Evolutionary conservation across 2,329 filamentous ascomycete species (phyloP).

Genomic region (Penicillium sp.): DNA sequence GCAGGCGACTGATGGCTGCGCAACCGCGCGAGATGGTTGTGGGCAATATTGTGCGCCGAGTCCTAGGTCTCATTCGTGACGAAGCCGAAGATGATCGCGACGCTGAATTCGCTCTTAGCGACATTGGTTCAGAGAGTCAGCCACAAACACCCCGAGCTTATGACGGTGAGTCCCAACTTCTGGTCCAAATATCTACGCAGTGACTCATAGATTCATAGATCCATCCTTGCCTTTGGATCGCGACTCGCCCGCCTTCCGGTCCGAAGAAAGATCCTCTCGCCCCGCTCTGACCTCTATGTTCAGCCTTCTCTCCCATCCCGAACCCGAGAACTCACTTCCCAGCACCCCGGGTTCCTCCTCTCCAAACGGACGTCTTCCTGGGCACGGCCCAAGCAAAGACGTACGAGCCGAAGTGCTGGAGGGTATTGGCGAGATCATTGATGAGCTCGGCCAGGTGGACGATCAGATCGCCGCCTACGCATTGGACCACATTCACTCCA

Average conservation of each 20-base stretch:
- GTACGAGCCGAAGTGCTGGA: slow-evolving; percentile 88
- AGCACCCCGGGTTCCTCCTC: slow-evolving; percentile 38
- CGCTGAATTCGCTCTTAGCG: slow-evolving; percentile 59
- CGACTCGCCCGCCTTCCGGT: slow-evolving; percentile 29
- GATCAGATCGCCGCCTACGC: slow-evolving; percentile 88
- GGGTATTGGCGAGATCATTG: slow-evolving; percentile 92
- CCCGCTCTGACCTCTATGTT: slow-evolving; percentile 77
- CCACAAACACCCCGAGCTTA: slow-evolving; percentile 43
- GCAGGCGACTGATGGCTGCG: slow-evolving; percentile 73
- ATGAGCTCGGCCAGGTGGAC: slow-evolving; percentile 89
- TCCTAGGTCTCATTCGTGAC: slow-evolving; percentile 86
- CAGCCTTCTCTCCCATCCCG: slow-evolving; percentile 74
- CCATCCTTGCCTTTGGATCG: slow-evolving; percentile 30
- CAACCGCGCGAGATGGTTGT: slow-evolving; percentile 90
- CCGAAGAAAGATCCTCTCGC: slow-evolving; percentile 46
- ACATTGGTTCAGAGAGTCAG: slow-evolving; percentile 58
- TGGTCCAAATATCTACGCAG: neutral
- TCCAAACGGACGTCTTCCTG: slow-evolving; percentile 35
- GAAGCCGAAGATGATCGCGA: slow-evolving; percentile 81
- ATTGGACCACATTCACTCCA: slow-evolving; percentile 87
- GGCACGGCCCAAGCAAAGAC: slow-evolving; percentile 53
- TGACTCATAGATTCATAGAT: slow-evolving; percentile 26
- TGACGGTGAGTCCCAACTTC: slow-evolving; percentile 33
- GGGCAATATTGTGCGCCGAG: slow-evolving; percentile 88
- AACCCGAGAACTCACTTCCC: slow-evolving; percentile 45